phyloP scores from a whole-genome alignment of 352 stramenopile species.

The Phytopythium boreale region DNA sequence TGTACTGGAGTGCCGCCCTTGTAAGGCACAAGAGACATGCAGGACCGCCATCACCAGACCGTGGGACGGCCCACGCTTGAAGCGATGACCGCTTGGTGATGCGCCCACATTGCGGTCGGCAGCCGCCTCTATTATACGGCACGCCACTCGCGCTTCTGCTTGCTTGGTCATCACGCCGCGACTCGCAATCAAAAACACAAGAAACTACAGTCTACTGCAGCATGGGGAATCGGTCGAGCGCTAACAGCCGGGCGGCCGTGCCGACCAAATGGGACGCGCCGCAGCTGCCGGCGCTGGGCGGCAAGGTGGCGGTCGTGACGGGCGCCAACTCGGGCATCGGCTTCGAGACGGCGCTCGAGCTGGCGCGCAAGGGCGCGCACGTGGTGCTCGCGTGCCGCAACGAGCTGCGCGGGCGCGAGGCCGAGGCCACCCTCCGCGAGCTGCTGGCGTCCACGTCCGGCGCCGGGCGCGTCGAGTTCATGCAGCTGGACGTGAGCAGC shows the following conservation, averaged over 20 bases:
- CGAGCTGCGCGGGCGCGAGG: constrained; percentile 9
- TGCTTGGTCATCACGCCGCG: too few species aligned
- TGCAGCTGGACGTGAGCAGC: constrained; percentile 39
- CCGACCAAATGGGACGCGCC: constrained; percentile 22
- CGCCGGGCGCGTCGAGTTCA: constrained; percentile 29
- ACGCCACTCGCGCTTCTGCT: too few species aligned
- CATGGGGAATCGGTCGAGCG: constrained; percentile 12
- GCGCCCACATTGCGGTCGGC: too few species aligned
- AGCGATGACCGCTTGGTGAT: too few species aligned
- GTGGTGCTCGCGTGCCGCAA: constrained; percentile 42
- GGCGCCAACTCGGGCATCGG: constrained; percentile 43
- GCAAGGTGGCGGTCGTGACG: constrained; percentile 29
- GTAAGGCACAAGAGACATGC: too few species aligned
- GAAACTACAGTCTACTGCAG: background rate
- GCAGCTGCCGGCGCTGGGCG: constrained; percentile 20
- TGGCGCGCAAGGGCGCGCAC: constrained; percentile 25
- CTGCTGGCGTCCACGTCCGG: background rate
- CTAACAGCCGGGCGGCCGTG: constrained; percentile 1
- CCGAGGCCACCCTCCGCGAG: constrained; percentile 14
- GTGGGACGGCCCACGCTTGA: too few species aligned
- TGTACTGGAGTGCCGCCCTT: too few species aligned
- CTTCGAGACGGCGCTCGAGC: constrained; percentile 30
- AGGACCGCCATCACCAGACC: too few species aligned
- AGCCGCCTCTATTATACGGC: too few species aligned
- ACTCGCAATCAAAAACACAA: too few species aligned